Percentiles rank a stretch among this genome's conserved stretches.
Conservation (phyloP, 1,139 yeast species). For the Suhomyces chickasaworum region DNA sequence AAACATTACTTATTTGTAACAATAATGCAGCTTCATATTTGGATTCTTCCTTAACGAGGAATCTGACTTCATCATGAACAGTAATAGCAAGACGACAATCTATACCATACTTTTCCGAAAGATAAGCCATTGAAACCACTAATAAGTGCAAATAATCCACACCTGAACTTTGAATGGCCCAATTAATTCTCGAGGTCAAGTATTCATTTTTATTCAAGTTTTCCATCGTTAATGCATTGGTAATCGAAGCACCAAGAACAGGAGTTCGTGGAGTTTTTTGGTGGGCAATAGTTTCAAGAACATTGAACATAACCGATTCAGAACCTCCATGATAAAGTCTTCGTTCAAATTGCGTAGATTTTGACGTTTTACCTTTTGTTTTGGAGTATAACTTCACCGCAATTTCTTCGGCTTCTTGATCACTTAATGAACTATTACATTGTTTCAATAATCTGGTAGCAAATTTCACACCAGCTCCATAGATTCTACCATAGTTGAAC, state of each 20-base stretch:
- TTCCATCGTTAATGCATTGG: constrained; percentile 71
- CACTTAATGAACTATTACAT: constrained; percentile 73
- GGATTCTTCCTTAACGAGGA: constrained; percentile 72
- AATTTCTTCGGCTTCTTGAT: constrained; percentile 63
- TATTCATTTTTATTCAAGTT: constrained; percentile 69
- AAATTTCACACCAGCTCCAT: constrained; percentile 95
- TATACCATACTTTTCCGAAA: constrained; percentile 63
- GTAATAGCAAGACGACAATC: constrained; percentile 82
- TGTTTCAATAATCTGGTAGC: constrained; percentile 81
- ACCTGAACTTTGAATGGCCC: constrained; percentile 98
- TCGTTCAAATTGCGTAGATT: constrained; percentile 31
- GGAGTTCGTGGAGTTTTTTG: constrained; percentile 88
- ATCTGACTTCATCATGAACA: constrained; percentile 94
- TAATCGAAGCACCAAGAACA: constrained; percentile 89
- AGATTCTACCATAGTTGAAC: constrained; percentile 94
- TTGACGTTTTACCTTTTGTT: constrained; percentile 71
- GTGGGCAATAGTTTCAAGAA: constrained; percentile 83
- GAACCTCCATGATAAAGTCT: constrained; percentile 86
- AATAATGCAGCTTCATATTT: constrained; percentile 76
- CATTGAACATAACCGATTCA: constrained; percentile 88
- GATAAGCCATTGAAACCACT: constrained; percentile 84
- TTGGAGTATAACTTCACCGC: constrained; percentile 73
- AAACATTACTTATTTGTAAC: constrained; percentile 82
- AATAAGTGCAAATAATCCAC: constrained; percentile 91
- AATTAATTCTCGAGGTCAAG: constrained; percentile 88